Evolutionary conservation across 106 monocot species (phyloP).

Genomic region (Dioscorea zingiberensis): DNA sequence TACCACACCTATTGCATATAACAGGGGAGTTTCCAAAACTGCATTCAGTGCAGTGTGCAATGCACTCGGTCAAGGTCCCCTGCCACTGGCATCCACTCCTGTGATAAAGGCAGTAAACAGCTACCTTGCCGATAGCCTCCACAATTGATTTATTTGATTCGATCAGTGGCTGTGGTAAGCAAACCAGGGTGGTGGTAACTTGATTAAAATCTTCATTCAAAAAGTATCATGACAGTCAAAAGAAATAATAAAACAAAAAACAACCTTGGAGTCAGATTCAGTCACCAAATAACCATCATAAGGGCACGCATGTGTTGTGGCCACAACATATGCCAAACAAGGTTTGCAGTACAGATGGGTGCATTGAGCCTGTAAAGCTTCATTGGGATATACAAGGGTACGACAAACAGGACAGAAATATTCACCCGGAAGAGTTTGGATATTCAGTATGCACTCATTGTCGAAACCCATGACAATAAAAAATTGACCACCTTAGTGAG

Average conservation of each 20-base stretch:
- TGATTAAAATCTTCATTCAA: too few species aligned
- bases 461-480: conserved; percentile 70
- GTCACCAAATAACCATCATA: conserved; percentile 97
- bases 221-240: too few species aligned
- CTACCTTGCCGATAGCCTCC: conserved; percentile 69
- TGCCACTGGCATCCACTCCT: conserved; percentile 95
- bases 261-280: conserved; percentile 87
- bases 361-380: conserved; percentile 87
- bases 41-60: conserved; percentile 64
- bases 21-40: conserved; percentile 94
- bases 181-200: background rate
- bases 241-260: background rate
- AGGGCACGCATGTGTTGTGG: conserved; percentile 85
- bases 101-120: conserved; percentile 83
- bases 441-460: conserved; percentile 85
- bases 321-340: conserved; percentile 82
- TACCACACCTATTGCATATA: conserved; percentile 85
- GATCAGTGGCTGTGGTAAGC: conserved; percentile 45
- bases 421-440: conserved; percentile 94
- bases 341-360: conserved; percentile 96
- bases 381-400: conserved; percentile 75
- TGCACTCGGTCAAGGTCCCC: conserved; percentile 72
- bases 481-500: too few species aligned
- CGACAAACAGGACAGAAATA: conserved; percentile 99
- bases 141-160: conserved; percentile 73